phyloP scores from a whole-genome alignment of 2,329 filamentous ascomycete genomes.

The Plectosphaerella cucumerina region DNA sequence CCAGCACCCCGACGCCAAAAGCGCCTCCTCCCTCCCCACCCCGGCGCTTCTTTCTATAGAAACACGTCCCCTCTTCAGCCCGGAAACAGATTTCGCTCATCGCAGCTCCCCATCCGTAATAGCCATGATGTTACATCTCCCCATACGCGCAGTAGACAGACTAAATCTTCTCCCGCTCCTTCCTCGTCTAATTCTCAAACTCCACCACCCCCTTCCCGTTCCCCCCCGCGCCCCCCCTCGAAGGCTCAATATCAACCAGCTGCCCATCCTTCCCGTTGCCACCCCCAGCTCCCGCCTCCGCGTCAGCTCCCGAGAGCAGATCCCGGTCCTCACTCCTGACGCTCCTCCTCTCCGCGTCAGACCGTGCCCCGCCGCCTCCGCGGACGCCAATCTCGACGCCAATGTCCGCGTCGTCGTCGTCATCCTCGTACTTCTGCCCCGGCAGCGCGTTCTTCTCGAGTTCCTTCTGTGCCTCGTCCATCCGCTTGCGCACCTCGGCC shows the following conservation, averaged over 20 bases:
- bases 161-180: no score
- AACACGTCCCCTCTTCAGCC: neutral
- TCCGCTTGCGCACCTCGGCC: slow-evolving; percentile 82
- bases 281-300: slow-evolving; percentile 54
- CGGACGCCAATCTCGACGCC: slow-evolving; percentile 38
- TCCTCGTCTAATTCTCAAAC: slow-evolving; percentile 30
- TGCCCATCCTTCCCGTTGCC: slow-evolving; percentile 25
- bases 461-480: slow-evolving; percentile 94
- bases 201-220: slow-evolving; percentile 33
- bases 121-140: neutral
- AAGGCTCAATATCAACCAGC: slow-evolving; percentile 27
- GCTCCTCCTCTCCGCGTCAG: slow-evolving; percentile 58
- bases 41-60: no score
- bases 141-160: neutral
- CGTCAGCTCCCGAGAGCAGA: slow-evolving; percentile 70
- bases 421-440: slow-evolving; percentile 60
- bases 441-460: slow-evolving; percentile 77
- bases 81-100: neutral
- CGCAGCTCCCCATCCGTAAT: neutral
- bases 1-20: no score
- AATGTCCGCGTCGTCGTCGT: slow-evolving; percentile 59
- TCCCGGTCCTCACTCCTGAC: slow-evolving; percentile 66
- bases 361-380: slow-evolving; percentile 32
- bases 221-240: slow-evolving; percentile 21
- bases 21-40: no score